These are phyloP conservation scores for Fragaria iinumae DNA, from an alignment of 306 rosid species.

Conservation along the genomic window DNA sequence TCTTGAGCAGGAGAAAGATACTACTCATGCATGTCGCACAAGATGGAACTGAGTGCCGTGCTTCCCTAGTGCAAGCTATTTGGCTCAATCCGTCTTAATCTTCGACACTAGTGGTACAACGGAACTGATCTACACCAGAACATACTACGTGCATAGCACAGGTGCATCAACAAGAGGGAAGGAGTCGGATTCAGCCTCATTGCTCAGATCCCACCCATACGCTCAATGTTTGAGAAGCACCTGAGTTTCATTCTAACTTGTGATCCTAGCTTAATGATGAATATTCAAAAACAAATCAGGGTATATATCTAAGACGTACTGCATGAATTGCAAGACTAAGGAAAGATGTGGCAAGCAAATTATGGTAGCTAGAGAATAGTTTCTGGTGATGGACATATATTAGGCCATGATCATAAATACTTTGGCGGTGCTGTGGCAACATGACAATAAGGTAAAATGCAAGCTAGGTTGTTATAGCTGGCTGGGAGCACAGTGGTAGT, in stretches of 20 bases:
- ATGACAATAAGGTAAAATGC: neutral
- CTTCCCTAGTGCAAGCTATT: neutral
- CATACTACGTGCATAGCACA: too few species aligned
- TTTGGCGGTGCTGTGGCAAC: neutral
- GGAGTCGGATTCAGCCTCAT: neutral
- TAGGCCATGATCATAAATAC: neutral
- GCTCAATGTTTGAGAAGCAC: neutral
- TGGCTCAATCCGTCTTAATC: neutral
- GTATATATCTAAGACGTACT: neutral
- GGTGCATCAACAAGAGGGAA: accelerated
- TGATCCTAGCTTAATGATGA: neutral
- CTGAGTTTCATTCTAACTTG: neutral
- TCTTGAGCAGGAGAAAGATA: too few species aligned
- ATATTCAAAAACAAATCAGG: neutral
- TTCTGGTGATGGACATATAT: neutral
- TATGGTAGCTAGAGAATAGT: neutral
- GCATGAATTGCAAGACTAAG: neutral
- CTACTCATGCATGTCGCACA: too few species aligned
- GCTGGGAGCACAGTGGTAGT: neutral
- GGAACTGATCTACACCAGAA: too few species aligned
- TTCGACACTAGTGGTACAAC: neutral
- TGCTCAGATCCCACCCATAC: neutral
- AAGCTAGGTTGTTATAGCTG: neutral
- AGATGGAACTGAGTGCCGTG: too few species aligned
- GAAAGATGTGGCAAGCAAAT: neutral